Base-by-base conservation (phyloP, 2,329 filamentous ascomycete species). In the Lasiodiplodia hormozganensis region DNA sequence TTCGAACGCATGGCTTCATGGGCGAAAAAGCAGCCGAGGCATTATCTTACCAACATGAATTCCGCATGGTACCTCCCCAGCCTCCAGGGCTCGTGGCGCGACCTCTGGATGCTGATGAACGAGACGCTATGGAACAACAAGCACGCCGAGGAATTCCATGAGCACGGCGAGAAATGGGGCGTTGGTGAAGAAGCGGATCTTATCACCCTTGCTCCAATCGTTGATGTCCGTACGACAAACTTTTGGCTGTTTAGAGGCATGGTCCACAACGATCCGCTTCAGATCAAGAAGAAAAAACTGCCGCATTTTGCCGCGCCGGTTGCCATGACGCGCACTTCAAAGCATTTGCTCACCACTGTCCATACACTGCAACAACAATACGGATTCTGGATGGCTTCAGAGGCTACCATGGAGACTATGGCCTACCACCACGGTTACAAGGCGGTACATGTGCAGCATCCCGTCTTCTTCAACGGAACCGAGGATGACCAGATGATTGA, bases 401-500 rank as follows among this genome's bases (percentile, higher is more conserved):
- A 98, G 80, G 97, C 97, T 94, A 97, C 93, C 93, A 93, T 94
- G 0, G 90, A 91, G 1, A 96, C 92, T 0, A 89, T 92, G 0
- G 92, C 94, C 1, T 85, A 97, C 14, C 94, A 97, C 69, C 94
- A 97, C 77, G 95, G 95, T 10, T 90, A 92, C 82, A 98, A 97
- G 82, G 94, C 93, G 40, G 94, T 97, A 12, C 97, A 91, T 72
- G 93, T 90, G 2, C 95, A 95, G 1, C 95, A 98, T 75, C 93
- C 94, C 1, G 86, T 97, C 67, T 98, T 88, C 76, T 68, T 64
- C 58, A 65, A 68, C n/a, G 67, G 67, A 51, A 58, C 51, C 6
- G 67, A 64, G 10, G 36, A 34, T 12, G 67, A 68, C 28, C 43
- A 54, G n/a, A 64, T 58, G 58, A 18, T 68, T 7, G 67, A 68